phyloP scores from a whole-genome alignment of 2,329 filamentous ascomycete genomes.

The Pseudogymnoascus sp. region DNA sequence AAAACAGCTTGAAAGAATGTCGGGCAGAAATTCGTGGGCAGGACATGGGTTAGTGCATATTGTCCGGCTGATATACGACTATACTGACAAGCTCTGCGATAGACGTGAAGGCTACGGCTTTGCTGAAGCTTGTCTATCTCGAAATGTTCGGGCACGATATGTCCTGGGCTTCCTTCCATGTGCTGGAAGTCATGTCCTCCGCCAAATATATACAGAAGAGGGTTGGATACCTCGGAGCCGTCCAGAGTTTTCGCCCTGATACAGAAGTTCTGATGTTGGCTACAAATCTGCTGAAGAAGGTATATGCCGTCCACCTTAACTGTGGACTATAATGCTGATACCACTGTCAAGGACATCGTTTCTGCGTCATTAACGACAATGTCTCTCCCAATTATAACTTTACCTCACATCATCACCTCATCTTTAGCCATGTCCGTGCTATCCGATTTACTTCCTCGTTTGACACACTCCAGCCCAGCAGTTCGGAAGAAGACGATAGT shows the following conservation, averaged over 20 bases:
- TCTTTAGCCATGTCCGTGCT: constrained; percentile 86
- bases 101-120: constrained; percentile 93
- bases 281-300: constrained; percentile 94
- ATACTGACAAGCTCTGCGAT: constrained; percentile 16
- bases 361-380: constrained; percentile 68
- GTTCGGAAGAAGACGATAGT: constrained; percentile 95
- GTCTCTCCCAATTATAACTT: constrained; percentile 74
- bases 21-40: constrained; percentile 83
- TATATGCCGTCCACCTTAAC: constrained; percentile 25
- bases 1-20: constrained; percentile 90
- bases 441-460: constrained; percentile 74
- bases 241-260: constrained; percentile 91
- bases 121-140: constrained; percentile 92
- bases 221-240: constrained; percentile 88
- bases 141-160: constrained; percentile 99
- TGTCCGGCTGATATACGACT: neutral
- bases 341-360: constrained; percentile 56
- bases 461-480: constrained; percentile 76
- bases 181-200: constrained; percentile 97
- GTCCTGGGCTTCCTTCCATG: constrained; percentile 98
- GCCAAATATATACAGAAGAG: constrained; percentile 91
- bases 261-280: constrained; percentile 97
- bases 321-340: constrained; percentile 7
- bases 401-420: constrained; percentile 92
- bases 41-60: constrained; percentile 67